These are phyloP conservation scores for Isabelozyma heimii DNA, from an alignment of 805 yeast species.

Conservation along the genomic window DNA sequence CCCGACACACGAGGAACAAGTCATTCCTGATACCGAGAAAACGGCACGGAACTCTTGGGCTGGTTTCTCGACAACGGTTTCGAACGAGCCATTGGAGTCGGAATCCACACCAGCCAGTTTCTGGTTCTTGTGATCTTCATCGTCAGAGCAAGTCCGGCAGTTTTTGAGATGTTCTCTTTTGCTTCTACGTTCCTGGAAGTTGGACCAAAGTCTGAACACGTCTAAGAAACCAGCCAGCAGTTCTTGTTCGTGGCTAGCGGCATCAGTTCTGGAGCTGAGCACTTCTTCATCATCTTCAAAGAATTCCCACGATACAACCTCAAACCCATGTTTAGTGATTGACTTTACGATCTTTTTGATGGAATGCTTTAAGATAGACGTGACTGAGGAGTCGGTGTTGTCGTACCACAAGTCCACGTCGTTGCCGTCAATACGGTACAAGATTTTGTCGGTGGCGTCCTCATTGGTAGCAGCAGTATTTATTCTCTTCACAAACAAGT, in stretches of 20 bases:
- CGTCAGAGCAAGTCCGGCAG: slow-evolving; percentile 40
- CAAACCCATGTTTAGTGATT: slow-evolving; percentile 37
- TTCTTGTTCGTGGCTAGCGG: slow-evolving; percentile 16
- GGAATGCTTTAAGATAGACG: slow-evolving; percentile 9
- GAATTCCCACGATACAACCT: slow-evolving; percentile 34
- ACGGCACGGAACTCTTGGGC: slow-evolving; percentile 43
- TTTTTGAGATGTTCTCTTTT: slow-evolving; percentile 35
- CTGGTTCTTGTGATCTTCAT: slow-evolving; percentile 2
- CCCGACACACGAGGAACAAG: slow-evolving; percentile 37
- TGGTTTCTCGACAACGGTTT: slow-evolving; percentile 22
- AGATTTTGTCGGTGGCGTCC: slow-evolving; percentile 7
- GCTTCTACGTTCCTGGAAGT: slow-evolving; percentile 12
- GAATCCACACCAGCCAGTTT: neutral
- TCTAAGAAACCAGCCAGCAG: slow-evolving; percentile 11
- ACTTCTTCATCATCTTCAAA: slow-evolving; percentile 12
- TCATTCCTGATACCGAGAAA: slow-evolving; percentile 48
- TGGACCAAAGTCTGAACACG: slow-evolving; percentile 11
- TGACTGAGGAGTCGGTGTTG: slow-evolving; percentile 2
- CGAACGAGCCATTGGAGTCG: slow-evolving; percentile 15
- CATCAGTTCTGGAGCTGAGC: slow-evolving; percentile 17
- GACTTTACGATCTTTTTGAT: slow-evolving; percentile 21
- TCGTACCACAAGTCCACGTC: slow-evolving; percentile 23
- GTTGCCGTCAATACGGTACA: slow-evolving; percentile 16
- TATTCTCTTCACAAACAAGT: neutral
- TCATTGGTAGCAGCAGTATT: neutral